A percentile compares a stretch with the other conserved stretches of the same genome.
Evolutionary conservation across 208 protist species (phyloP).

Genomic region (Trypanosomatidae sp.): DNA sequence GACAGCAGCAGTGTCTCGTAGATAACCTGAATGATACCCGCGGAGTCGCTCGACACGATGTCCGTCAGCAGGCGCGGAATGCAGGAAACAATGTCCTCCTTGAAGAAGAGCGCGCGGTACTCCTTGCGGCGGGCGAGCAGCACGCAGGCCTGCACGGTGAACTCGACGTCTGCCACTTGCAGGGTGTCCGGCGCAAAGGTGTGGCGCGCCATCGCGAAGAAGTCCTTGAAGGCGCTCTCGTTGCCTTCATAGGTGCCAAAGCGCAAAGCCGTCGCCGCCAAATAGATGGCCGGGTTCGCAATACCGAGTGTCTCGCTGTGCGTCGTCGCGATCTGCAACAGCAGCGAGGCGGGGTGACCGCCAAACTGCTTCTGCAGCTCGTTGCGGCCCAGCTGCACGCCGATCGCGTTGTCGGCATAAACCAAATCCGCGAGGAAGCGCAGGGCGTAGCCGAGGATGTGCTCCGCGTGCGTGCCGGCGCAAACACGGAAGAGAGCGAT

Average conservation of each 20-base stretch:
- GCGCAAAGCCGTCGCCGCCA: slow-evolving; percentile 72
- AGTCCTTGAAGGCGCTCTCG: slow-evolving; percentile 46
- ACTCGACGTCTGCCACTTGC: slow-evolving; percentile 60
- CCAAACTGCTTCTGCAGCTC: slow-evolving; percentile 50
- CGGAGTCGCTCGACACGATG: slow-evolving; percentile 74
- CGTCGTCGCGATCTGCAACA: slow-evolving; percentile 47
- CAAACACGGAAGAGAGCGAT: slow-evolving; percentile 59
- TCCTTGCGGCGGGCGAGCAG: slow-evolving; percentile 75
- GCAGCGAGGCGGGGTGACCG: slow-evolving; percentile 41
- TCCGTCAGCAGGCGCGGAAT: slow-evolving; percentile 82
- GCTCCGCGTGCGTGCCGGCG: slow-evolving; percentile 35
- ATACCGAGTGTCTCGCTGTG: slow-evolving; percentile 53
- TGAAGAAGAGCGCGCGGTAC: slow-evolving; percentile 72
- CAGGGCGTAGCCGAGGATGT: slow-evolving; percentile 66
- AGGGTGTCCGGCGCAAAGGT: slow-evolving; percentile 60
- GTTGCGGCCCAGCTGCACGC: slow-evolving; percentile 45
- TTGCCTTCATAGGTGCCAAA: slow-evolving; percentile 54
- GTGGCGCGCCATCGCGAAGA: slow-evolving; percentile 56
- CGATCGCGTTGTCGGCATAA: slow-evolving; percentile 37
- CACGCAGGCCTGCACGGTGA: slow-evolving; percentile 79
- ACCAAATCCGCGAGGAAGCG: slow-evolving; percentile 83
- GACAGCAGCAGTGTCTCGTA: slow-evolving; percentile 80
- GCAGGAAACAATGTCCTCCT: slow-evolving; percentile 52
- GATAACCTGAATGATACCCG: slow-evolving; percentile 81
- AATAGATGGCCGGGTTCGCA: slow-evolving; percentile 70